Base-by-base conservation (phyloP, 306 rosid genomes). In the Acacia crassicarpa region DNA sequence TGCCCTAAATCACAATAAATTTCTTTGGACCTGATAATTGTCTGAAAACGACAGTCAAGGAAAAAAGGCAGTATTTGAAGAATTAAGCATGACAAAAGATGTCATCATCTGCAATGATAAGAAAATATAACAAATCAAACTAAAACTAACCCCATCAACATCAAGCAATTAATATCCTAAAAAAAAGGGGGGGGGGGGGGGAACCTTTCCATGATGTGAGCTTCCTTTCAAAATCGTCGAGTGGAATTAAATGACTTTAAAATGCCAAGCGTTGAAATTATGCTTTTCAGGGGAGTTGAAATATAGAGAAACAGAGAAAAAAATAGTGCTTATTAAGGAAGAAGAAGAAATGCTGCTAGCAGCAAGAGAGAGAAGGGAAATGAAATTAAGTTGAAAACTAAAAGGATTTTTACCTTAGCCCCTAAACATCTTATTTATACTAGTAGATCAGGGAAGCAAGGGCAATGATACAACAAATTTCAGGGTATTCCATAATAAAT, bases 41-140 rank as follows among this genome's bases (percentile, higher is more conserved):
- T 54, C 62, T 54, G 27, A 54, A 75, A 58, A 44, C 45, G 78
- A 27, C 67, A 76, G 9, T 38, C 65, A 40, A 58, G 76, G 58
- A 67, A 67, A 33, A 33, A 27, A 25, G 49, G 70, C 33, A 19
- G 44, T 58, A 53, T 17, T 63, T 61, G n/a, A 62, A 80, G 75
- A 84, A 49, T 58, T 19, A 66, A 56, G 70, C 72, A 53, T 74
- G 53, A 8, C 9, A 46, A 59, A 54, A 68, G 13, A 75, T 65
- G 70, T 33, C 61, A 74, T 56, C 75, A 62, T 54, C 27, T 27
- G 35, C 27, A 56, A 46, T 54, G 48, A 40, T 41, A 43, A 23
- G 45, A 67, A 20, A 49, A 43, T n/a, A 72, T 16, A 51, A n/a
- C 25, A 54, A 54, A 43, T 66, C 22, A 72, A 63, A 46, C 80